phyloP scores from a whole-genome alignment of 2,329 filamentous ascomycete species.

The Truncatella angustata region DNA sequence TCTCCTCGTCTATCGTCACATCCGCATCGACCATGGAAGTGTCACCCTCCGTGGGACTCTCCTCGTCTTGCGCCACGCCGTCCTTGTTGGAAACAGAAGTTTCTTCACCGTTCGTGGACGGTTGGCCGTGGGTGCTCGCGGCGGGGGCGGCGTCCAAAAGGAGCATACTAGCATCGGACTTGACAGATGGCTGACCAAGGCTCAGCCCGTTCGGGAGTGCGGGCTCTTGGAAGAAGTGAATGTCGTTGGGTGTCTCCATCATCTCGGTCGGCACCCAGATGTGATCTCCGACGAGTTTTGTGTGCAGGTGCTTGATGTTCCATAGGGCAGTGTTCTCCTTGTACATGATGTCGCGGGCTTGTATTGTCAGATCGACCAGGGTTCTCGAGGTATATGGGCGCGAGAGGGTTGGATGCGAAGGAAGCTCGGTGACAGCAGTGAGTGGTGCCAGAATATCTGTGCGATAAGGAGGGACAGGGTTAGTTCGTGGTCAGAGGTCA shows the following conservation, averaged over 20 bases:
- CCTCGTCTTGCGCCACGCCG: conserved; percentile 12
- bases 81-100: conserved; percentile 10
- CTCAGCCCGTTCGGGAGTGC: conserved; percentile 23
- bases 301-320: conserved; percentile 72
- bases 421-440: conserved; percentile 71
- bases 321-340: conserved; percentile 72
- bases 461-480: conserved; percentile 27
- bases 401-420: conserved; percentile 71
- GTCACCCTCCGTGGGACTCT: conserved; percentile 16
- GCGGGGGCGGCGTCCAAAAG: conserved; percentile 19
- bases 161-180: conserved; percentile 18
- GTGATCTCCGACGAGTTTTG: conserved; percentile 72
- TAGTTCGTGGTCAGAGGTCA: not conserved
- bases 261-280: conserved; percentile 62
- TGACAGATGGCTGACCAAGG: conserved; percentile 18
- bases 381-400: conserved; percentile 73
- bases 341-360: conserved; percentile 69
- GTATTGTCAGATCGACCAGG: conserved; percentile 66
- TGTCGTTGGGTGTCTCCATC: conserved; percentile 56
- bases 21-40: conserved; percentile 29
- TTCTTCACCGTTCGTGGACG: conserved; percentile 19
- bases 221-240: conserved; percentile 51
- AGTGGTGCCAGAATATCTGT: conserved; percentile 70
- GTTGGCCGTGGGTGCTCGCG: conserved; percentile 18
- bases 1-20: conserved; percentile 17